Evolutionary conservation across 2,329 filamentous ascomycete genomes (phyloP).

Genomic region (Penicillium sp.): DNA sequence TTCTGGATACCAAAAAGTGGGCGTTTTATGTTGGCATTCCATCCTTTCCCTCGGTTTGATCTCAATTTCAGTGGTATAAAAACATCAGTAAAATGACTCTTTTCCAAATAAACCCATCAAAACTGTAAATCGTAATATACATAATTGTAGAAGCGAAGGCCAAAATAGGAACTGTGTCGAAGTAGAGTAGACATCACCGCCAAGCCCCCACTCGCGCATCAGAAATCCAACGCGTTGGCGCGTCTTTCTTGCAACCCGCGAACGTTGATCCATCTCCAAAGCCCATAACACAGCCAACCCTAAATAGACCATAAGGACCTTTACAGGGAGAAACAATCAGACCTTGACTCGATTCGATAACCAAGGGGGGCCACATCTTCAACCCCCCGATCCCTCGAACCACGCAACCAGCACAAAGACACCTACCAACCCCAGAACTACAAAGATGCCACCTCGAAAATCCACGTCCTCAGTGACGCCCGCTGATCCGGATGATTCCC

Average conservation of each 20-base stretch:
- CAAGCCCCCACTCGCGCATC: conserved; percentile 8
- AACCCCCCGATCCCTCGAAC: conserved; percentile 1
- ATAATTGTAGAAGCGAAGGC: neutral
- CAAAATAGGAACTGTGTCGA: neutral
- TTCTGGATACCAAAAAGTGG: conserved; percentile 36
- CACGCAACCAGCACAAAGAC: neutral
- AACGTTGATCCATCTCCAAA: neutral
- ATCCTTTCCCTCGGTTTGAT: conserved; percentile 17
- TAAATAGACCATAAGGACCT: neutral
- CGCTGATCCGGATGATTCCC: conserved; percentile 20
- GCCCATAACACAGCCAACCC: neutral
- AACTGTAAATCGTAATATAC: neutral
- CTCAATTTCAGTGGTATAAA: conserved; percentile 13
- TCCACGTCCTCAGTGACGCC: conserved; percentile 32
- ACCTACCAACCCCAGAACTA: neutral
- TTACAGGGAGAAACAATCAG: neutral
- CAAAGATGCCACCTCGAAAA: conserved; percentile 37
- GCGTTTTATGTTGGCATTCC: conserved; percentile 25
- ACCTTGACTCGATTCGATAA: neutral
- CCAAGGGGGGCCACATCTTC: neutral
- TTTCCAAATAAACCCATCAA: neutral
- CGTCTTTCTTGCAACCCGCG: conserved; percentile 12
- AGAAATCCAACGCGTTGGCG: conserved; percentile 19
- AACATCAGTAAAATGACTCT: neutral
- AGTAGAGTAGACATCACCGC: conserved; percentile 7